These are phyloP conservation scores for Sequoiadendron giganteum DNA, from an alignment of 75 land plant species.

Conservation along the genomic window DNA sequence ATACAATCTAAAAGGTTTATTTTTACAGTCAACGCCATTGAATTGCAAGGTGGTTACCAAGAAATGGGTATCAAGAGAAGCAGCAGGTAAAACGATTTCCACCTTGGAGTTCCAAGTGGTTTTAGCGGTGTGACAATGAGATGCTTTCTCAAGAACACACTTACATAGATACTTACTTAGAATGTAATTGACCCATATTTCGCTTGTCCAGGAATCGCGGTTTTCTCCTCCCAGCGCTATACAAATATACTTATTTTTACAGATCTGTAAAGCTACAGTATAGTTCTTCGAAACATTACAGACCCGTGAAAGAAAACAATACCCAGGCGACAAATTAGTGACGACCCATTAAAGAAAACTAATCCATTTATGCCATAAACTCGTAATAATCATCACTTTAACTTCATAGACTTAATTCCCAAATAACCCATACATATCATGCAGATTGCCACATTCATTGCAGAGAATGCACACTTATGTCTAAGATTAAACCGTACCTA, in stretches of 20 bases:
- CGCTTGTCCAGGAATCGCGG: neutral
- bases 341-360: neutral
- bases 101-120: neutral
- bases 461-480: neutral
- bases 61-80: neutral
- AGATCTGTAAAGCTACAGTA: neutral
- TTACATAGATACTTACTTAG: neutral
- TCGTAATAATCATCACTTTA: neutral
- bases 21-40: neutral
- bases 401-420: neutral
- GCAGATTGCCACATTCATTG: neutral
- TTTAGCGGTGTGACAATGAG: neutral
- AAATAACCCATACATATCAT: neutral
- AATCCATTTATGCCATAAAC: neutral
- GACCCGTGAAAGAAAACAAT: neutral
- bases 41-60: neutral
- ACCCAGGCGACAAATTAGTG: neutral
- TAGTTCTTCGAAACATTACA: neutral
- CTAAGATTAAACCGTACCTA: neutral
- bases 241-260: neutral
- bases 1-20: neutral
- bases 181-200: neutral
- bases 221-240: neutral
- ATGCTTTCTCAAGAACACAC: neutral
- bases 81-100: neutral